Evolutionary conservation across 169 alveolate species (phyloP).

Genomic region (Neospora caninum): DNA sequence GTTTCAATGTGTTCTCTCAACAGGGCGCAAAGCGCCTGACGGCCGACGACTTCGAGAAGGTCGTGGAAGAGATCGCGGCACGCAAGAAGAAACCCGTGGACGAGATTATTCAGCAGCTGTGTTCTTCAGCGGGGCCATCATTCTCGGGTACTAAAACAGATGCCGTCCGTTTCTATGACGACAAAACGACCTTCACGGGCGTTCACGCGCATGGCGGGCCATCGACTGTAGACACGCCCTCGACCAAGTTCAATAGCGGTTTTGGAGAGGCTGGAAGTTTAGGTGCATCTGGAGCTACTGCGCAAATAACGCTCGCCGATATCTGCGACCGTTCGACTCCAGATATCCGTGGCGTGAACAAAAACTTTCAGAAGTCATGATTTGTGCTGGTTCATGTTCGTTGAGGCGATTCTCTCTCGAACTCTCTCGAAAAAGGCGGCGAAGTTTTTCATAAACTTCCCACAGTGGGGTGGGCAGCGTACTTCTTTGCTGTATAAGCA

Average conservation of each 20-base stretch:
- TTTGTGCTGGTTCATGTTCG: background rate
- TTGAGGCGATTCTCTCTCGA: background rate
- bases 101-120: slow-evolving; percentile 54
- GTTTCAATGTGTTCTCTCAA: background rate
- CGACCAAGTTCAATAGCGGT: slow-evolving; percentile 57
- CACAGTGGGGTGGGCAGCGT: too few species aligned
- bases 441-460: too few species aligned
- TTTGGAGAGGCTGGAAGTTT: background rate
- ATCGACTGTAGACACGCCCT: slow-evolving; percentile 80
- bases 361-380: slow-evolving; percentile 43
- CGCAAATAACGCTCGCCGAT: slow-evolving; percentile 37
- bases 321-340: slow-evolving; percentile 60
- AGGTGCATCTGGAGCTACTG: background rate
- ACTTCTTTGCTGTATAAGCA: too few species aligned
- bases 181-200: slow-evolving; percentile 88
- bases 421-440: too few species aligned
- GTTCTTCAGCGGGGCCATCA: slow-evolving; percentile 85
- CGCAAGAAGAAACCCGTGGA: slow-evolving; percentile 55
- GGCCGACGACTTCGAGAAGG: slow-evolving; percentile 72
- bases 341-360: slow-evolving; percentile 53
- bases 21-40: slow-evolving; percentile 76
- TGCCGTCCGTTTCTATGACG: slow-evolving; percentile 87
- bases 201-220: slow-evolving; percentile 91
- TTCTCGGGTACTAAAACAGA: slow-evolving; percentile 89
- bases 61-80: slow-evolving; percentile 70